A percentile compares a stretch with the other conserved stretches of the same genome.
Evolutionary conservation across 164 flowering plant species (phyloP).

Genomic region (Magnolia changhungtana): DNA sequence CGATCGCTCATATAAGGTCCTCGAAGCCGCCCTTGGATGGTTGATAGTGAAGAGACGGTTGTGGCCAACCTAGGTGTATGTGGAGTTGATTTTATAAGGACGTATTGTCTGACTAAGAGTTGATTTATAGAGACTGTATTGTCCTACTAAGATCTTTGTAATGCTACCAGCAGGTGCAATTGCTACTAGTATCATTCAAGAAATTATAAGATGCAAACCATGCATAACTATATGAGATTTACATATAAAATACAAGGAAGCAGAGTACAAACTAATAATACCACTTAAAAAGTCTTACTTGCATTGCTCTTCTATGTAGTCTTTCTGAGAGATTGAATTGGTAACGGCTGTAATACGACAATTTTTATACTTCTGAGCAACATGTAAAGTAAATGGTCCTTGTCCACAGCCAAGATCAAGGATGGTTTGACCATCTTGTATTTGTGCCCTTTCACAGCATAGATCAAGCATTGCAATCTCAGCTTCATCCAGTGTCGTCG

Average conservation of each 20-base stretch:
- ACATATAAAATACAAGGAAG: background rate
- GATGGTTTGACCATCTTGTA: conserved; percentile 2
- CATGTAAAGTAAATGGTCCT: background rate
- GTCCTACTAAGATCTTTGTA: background rate
- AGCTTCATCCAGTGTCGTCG: background rate
- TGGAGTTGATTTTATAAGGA: no score
- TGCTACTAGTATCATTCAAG: background rate
- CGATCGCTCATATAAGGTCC: no score
- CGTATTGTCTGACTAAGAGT: no score
- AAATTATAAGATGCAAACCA: background rate
- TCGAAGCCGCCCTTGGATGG: background rate
- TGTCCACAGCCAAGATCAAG: conserved; percentile 10
- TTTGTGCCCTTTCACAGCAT: background rate
- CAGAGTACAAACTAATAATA: background rate
- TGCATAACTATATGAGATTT: background rate
- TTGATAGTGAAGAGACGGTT: background rate
- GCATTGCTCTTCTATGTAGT: conserved; percentile 13
- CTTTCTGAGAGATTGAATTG: conserved; percentile 12
- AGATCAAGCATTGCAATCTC: conserved; percentile 3
- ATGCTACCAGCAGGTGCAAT: background rate
- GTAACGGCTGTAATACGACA: conserved; percentile 5
- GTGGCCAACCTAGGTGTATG: no score
- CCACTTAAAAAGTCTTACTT: conserved; percentile 3
- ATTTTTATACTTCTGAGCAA: background rate
- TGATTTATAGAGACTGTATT: no score